Evolutionary conservation across 257 asterid genomes (phyloP).

Genomic region (Solanum arcanum): DNA sequence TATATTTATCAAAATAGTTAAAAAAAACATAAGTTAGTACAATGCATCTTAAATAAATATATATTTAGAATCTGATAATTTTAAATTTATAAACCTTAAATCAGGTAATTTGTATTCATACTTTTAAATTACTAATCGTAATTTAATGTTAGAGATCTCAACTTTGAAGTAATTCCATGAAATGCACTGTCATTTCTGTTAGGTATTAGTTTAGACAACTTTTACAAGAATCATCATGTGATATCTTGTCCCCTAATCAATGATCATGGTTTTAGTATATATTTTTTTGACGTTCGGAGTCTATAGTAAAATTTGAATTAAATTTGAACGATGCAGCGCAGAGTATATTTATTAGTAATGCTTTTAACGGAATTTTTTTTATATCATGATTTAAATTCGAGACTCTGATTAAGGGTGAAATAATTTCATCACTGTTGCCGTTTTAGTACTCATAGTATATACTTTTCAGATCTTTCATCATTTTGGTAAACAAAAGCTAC

Average conservation of each 20-base stretch:
- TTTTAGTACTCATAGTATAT: not conserved
- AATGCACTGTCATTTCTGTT: not conserved
- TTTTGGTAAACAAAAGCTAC: not conserved
- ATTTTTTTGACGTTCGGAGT: rapidly evolving
- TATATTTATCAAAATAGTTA: not conserved
- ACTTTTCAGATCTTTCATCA: not conserved
- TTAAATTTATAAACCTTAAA: no score
- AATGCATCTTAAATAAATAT: no score
- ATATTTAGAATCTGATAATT: no score
- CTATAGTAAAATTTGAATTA: rapidly evolving
- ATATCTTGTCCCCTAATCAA: not conserved
- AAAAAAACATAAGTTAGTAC: no score
- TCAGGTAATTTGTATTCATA: no score
- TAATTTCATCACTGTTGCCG: rapidly evolving
- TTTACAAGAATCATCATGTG: not conserved
- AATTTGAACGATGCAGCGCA: rapidly evolving
- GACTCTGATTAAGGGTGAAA: not conserved
- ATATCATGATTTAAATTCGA: no score
- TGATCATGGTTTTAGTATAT: not conserved
- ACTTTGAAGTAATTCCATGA: not conserved
- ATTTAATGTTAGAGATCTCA: not conserved
- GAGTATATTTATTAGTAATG: no score
- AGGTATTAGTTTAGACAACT: not conserved
- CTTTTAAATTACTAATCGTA: not conserved
- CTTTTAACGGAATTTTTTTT: rapidly evolving